These are phyloP conservation scores for Wickerhamomyces queroliae DNA, from an alignment of 805 yeast species.

Conservation along the genomic window DNA sequence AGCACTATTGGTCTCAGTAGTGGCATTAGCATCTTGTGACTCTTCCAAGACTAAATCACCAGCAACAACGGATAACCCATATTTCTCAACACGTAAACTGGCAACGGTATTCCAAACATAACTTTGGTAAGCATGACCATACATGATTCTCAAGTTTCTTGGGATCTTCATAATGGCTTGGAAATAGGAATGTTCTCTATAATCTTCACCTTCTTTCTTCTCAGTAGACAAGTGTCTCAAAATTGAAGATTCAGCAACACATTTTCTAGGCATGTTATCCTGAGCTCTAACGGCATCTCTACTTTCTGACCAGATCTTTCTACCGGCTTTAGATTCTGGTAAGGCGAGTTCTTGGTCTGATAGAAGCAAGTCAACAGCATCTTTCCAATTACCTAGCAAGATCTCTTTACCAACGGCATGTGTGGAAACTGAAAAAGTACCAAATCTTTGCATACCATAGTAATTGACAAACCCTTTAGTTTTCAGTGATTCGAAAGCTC, in stretches of 20 bases:
- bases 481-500: conserved; percentile 52
- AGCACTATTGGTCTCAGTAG: conserved; percentile 16
- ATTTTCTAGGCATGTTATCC: conserved; percentile 77
- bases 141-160: conserved; percentile 87
- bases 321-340: conserved; percentile 79
- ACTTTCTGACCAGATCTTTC: conserved; percentile 76
- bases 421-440: conserved; percentile 90
- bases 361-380: conserved; percentile 71
- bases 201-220: conserved; percentile 39
- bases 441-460: conserved; percentile 98
- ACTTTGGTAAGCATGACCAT: conserved; percentile 96
- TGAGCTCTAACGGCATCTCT: conserved; percentile 60
- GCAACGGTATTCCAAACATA: conserved; percentile 91
- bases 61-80: conserved; percentile 62
- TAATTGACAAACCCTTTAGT: conserved; percentile 84
- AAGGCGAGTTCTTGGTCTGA: conserved; percentile 81
- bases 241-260: conserved; percentile 78
- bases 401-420: conserved; percentile 77
- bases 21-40: conserved; percentile 11
- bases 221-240: conserved; percentile 54
- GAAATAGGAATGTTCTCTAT: conserved; percentile 52
- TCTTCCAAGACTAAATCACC: conserved; percentile 73
- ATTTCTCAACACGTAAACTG: conserved; percentile 64
- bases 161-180: conserved; percentile 86
- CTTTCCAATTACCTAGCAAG: conserved; percentile 69